Evolutionary conservation across 1,284 basidiomycete genomes (phyloP).

Genomic region (Cutaneotrichosporon arboriforme): DNA sequence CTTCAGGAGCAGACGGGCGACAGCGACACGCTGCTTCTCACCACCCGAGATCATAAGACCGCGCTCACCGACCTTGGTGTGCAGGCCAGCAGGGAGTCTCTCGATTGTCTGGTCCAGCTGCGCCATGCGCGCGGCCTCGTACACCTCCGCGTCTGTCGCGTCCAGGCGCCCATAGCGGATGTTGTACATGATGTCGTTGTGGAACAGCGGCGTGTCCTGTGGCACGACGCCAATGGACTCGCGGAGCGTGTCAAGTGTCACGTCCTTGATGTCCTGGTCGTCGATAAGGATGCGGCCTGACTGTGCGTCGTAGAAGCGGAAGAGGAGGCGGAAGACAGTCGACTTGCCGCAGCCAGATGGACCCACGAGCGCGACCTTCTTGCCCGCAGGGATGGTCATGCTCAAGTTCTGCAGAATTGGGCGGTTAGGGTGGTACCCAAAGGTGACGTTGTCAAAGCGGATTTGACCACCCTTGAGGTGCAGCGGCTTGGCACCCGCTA

Average conservation of each 20-base stretch:
- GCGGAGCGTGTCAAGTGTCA: constrained; percentile 70
- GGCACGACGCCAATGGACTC: constrained; percentile 85
- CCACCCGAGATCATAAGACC: constrained; percentile 98
- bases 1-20: constrained; percentile 86
- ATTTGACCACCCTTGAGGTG: constrained; percentile 76
- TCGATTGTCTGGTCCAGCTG: constrained; percentile 78
- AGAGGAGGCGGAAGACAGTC: constrained; percentile 88
- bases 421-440: constrained; percentile 82
- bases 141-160: constrained; percentile 83
- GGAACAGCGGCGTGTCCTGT: constrained; percentile 96
- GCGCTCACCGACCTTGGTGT: constrained; percentile 88
- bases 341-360: constrained; percentile 98
- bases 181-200: constrained; percentile 91
- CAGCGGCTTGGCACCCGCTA: constrained; percentile 63
- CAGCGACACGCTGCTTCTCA: constrained; percentile 93
- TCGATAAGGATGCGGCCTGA: constrained; percentile 69
- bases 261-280: constrained; percentile 72
- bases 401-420: constrained; percentile 83
- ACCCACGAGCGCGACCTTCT: constrained; percentile 93
- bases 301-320: constrained; percentile 85
- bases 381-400: constrained; percentile 91
- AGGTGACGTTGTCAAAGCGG: constrained; percentile 84
- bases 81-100: constrained; percentile 76
- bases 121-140: constrained; percentile 73
- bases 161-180: constrained; percentile 86